Percentiles rank a stretch among this genome's conserved stretches.
These are phyloP conservation scores for Mortierella sp. DNA, from an alignment of 371 early-diverging fungal species.

Conservation along the genomic window DNA sequence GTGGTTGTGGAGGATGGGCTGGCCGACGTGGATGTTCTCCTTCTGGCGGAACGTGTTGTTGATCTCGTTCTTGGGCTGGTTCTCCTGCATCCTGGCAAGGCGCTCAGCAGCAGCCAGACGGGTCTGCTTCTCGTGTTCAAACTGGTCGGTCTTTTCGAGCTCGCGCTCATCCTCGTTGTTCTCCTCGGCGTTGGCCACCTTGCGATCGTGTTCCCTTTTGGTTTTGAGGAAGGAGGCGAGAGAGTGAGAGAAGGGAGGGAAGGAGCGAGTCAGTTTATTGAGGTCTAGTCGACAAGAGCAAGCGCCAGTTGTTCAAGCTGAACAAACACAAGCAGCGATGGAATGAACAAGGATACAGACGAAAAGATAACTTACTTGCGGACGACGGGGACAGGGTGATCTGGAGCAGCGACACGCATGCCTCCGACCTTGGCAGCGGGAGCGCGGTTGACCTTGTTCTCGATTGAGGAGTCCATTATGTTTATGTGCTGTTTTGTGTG, in stretches of 20 bases:
- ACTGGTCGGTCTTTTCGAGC: slow-evolving; percentile 39
- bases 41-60: slow-evolving; percentile 40
- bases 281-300: neutral
- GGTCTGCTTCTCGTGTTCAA: slow-evolving; percentile 50
- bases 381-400: slow-evolving; percentile 55
- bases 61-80: slow-evolving; percentile 41
- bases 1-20: slow-evolving; percentile 57
- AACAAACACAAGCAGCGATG: neutral
- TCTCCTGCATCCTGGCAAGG: slow-evolving; percentile 46
- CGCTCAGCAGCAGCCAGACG: slow-evolving; percentile 49
- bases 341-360: neutral
- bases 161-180: slow-evolving; percentile 44
- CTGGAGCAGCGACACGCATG: slow-evolving; percentile 47
- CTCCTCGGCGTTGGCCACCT: slow-evolving; percentile 18
- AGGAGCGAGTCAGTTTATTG: neutral
- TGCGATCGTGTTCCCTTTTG: slow-evolving; percentile 47
- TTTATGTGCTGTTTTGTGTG: neutral
- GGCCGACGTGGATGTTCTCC: slow-evolving; percentile 47
- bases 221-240: neutral
- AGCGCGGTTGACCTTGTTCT: slow-evolving; percentile 37
- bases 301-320: neutral
- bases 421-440: slow-evolving; percentile 55
- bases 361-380: slow-evolving; percentile 47
- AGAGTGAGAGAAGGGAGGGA: neutral
- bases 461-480: slow-evolving; percentile 42